Base-by-base conservation (phyloP, 345 rosid species). In the Acer yangbiense region DNA sequence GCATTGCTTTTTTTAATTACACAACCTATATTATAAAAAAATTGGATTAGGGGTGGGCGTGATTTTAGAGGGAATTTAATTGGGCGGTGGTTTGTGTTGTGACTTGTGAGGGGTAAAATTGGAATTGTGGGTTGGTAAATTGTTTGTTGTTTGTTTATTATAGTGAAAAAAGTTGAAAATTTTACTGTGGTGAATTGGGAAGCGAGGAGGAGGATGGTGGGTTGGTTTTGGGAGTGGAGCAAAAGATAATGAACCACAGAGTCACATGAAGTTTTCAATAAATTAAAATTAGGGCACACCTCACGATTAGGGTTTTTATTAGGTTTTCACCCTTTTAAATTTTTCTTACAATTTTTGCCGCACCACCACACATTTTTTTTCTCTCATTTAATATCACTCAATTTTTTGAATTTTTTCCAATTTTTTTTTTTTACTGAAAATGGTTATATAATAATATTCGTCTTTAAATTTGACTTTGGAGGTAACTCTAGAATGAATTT, bases 191-290 rank as follows among this genome's bases (percentile, higher is more conserved):
- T 5, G 75, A 16, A 18, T 55, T 68, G 76, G 83, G 87, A 75
- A 80, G 82, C 93, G 90, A 93, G 92, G 84, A 76, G 65, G 50
- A 77, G 83, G 73, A 63, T 60, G 83, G 98, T 92, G 97, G 95
- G 89, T 88, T 86, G 73, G 88, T 89, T 88, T 94, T 76, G 93
- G 96, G 94, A 92, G 83, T 76, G 78, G 89, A 77, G 94, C 87
- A 60, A 79, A 77, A 58, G 44, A 76, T 58, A 77, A 77, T 62
- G 11, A 8, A 32, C 71, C 29, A 60, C 16, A 62, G 27, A 6
- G 68, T 74, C 85, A 82, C 86, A 80, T 80, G 84, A 82, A 23
- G 54, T 52, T 54, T 58, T 14, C 66, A 83, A 76, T 77, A 83
- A 27, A 73, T 80, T 85, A 82, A 82, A 27, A 73, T 81, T 85